These are phyloP conservation scores for Periconia digitata DNA, from an alignment of 2,329 filamentous ascomycete genomes.

Conservation along the genomic window DNA sequence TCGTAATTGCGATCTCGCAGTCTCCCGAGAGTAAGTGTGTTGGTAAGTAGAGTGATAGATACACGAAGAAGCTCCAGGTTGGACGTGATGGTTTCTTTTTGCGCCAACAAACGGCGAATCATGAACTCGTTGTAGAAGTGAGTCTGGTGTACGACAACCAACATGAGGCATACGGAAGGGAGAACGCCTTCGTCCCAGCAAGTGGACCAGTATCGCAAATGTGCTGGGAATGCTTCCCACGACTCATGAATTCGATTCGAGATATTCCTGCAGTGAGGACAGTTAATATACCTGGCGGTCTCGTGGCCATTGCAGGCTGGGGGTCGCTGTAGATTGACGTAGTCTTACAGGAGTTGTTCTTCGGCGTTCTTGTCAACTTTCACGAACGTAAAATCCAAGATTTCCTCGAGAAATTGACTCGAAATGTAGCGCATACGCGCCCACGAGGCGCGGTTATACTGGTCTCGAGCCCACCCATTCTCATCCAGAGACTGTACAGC, in stretches of 20 bases:
- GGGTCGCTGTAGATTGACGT: background rate
- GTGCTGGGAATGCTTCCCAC: constrained; percentile 30
- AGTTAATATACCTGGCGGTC: background rate
- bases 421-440: constrained; percentile 30
- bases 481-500: constrained; percentile 25
- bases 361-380: constrained; percentile 24
- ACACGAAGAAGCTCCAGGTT: constrained; percentile 29
- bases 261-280: constrained; percentile 21
- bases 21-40: constrained; percentile 27
- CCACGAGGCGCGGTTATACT: constrained; percentile 30
- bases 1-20: constrained; percentile 37
- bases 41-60: constrained; percentile 28
- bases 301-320: too few species aligned
- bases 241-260: constrained; percentile 28
- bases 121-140: constrained; percentile 42
- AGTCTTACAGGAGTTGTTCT: constrained; percentile 20
- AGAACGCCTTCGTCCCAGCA: constrained; percentile 32
- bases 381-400: constrained; percentile 30
- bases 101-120: constrained; percentile 36
- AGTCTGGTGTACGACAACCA: constrained; percentile 33
- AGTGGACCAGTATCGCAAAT: constrained; percentile 31
- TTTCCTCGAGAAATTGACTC: constrained; percentile 32
- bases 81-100: constrained; percentile 22
- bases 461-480: constrained; percentile 36
- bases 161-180: constrained; percentile 34